These are phyloP conservation scores for Amanita jacksonii DNA, from an alignment of 768 basidiomycete species.

Conservation along the genomic window DNA sequence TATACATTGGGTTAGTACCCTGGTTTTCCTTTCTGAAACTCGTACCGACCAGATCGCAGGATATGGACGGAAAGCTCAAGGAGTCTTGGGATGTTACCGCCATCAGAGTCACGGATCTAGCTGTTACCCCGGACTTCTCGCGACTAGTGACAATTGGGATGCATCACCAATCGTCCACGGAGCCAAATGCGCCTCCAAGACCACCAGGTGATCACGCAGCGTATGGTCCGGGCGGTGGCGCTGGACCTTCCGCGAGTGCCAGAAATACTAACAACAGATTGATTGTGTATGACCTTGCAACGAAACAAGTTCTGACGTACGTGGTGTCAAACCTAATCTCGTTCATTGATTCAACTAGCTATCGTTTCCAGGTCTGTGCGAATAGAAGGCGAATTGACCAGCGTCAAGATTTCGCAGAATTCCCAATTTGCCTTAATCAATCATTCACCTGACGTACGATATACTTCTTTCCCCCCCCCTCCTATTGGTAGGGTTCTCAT, in stretches of 20 bases:
- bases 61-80: conserved; percentile 59
- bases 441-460: conserved; percentile 75
- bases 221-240: conserved; percentile 24
- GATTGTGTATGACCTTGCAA: conserved; percentile 67
- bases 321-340: conserved; percentile 24
- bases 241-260: conserved; percentile 21
- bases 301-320: conserved; percentile 62
- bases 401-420: conserved; percentile 78
- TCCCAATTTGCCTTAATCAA: conserved; percentile 84
- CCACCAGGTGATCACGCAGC: conserved; percentile 26
- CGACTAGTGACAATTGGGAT: conserved; percentile 83
- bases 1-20: conserved; percentile 63
- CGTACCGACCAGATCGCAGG: conserved; percentile 34
- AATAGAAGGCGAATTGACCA: conserved; percentile 76
- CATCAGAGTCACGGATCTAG: conserved; percentile 81
- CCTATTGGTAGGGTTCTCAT: too few species aligned
- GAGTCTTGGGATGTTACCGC: conserved; percentile 61
- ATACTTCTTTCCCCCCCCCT: conserved; percentile 11
- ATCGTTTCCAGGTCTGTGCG: conserved; percentile 43
- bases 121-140: conserved; percentile 75
- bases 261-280: conserved; percentile 48
- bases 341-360: conserved; percentile 6
- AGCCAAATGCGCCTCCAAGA: conserved; percentile 16
- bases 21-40: conserved; percentile 8
- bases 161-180: conserved; percentile 23